Base-by-base conservation (phyloP, 1,139 yeast genomes). In the Saccharomyces pastorianus region DNA sequence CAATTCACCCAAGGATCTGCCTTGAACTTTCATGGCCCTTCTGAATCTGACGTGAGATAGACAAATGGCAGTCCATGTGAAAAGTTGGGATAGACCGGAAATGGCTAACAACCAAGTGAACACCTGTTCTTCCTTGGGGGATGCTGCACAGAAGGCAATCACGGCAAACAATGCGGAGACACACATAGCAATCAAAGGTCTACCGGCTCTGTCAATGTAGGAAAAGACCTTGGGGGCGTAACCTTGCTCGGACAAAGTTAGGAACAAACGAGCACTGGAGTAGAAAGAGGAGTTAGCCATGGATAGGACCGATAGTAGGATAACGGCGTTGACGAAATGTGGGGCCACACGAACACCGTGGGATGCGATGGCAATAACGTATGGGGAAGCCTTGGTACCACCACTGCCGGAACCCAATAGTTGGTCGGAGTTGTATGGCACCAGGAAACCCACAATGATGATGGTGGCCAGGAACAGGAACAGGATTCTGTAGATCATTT, bases 401-500 rank as follows among this genome's bases (percentile, higher is more conserved):
- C 76, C 62, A 51, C 71, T 68, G 41, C 69, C 61, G 25, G 79
- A 70, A 49, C 84, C 76, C 64, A 85, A 75, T 54, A 79, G 70
- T 32, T 73, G 68, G 55, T 76, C 76, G 52, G 76, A 73, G 63
- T 72, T 73, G 72, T 77, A 84, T 41, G 91, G 89, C 54, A 86
- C 93, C 56, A 85, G 73, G 60, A 83, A 74, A 51, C 91, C 89
- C 59, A 86, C 75, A 55, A 87, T 68, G 49, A 80, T 75, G 63
- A 85, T 73, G 14, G 87, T 79, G 38, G 82, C 74, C 57, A 85
- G 71, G 72, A 84, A 87, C 47, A 85, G 72, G 55, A 82, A 72
- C 46, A 83, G 66, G 60, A 86, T 82, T 75, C 93, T 81, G 84
- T 88, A 85, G 68, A 85, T 77, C 41, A 85, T 88, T 66, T 84